phyloP scores from a whole-genome alignment of 75 land plant species.

The Chamaecyparis obtusa region DNA sequence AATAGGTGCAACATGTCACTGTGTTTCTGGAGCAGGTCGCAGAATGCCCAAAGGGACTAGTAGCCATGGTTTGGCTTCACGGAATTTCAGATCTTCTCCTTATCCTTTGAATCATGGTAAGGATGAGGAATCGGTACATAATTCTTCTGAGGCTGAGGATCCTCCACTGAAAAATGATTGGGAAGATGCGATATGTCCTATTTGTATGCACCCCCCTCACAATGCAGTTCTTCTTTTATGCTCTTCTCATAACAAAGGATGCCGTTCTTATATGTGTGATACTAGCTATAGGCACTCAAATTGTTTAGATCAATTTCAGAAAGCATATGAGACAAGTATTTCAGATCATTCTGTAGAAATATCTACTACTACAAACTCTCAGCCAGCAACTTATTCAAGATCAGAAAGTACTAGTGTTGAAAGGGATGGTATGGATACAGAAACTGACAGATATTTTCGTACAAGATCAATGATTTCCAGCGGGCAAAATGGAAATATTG shows the following conservation, averaged over 20 bases:
- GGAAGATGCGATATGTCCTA: conserved; percentile 91
- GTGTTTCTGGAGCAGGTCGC: conserved; percentile 10
- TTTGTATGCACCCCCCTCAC: conserved; percentile 88
- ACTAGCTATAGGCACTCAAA: conserved; percentile 87
- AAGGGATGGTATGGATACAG: neutral
- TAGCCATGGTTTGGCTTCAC: conserved; percentile 28
- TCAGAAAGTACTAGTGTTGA: neutral
- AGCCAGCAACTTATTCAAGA: neutral
- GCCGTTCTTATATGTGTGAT: conserved; percentile 90
- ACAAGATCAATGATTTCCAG: neutral
- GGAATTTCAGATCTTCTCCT: conserved; percentile 35
- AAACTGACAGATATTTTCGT: neutral
- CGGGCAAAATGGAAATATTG: neutral
- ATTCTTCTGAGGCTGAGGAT: neutral
- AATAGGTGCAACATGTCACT: neutral
- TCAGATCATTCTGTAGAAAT: neutral
- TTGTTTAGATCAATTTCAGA: conserved; percentile 75
- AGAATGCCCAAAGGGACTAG: conserved; percentile 62
- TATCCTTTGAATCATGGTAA: conserved; percentile 15
- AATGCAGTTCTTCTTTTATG: conserved; percentile 80
- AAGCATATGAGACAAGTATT: conserved; percentile 20
- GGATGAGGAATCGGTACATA: neutral
- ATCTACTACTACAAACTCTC: neutral
- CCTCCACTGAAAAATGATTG: conserved; percentile 45
- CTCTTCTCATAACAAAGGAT: conserved; percentile 72